These are phyloP conservation scores for Penicillium taxi DNA, from an alignment of 495 filamentous ascomycete genomes.

Conservation along the genomic window DNA sequence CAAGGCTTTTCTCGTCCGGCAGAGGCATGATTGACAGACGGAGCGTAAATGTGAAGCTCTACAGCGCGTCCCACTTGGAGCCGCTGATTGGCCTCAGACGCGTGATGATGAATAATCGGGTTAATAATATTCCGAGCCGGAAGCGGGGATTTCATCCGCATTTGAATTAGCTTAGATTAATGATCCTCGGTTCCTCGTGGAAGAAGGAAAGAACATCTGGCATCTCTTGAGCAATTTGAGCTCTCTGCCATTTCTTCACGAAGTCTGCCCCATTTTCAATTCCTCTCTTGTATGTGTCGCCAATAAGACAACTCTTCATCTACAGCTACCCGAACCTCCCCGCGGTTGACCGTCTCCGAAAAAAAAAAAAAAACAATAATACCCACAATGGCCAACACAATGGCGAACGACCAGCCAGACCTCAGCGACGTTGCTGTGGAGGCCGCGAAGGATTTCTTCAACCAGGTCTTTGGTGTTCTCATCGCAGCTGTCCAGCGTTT, in stretches of 20 bases:
- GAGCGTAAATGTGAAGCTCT: background rate
- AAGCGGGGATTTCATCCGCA: too few relatives aligned
- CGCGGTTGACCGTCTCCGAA: background rate
- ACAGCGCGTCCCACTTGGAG: conserved; percentile 14
- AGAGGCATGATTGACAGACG: background rate
- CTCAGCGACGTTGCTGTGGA: conserved; percentile 21
- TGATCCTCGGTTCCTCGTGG: too few relatives aligned
- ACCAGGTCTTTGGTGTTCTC: conserved; percentile 24
- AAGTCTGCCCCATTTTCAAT: too few relatives aligned
- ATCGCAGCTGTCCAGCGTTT: conserved; percentile 29
- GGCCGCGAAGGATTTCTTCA: conserved; percentile 30
- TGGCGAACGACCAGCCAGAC: conserved; percentile 18
- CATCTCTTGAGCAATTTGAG: too few relatives aligned
- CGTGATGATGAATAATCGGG: conserved; percentile 13
- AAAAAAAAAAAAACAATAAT: conserved; percentile 2
- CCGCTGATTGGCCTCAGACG: conserved; percentile 19
- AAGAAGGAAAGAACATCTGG: too few relatives aligned
- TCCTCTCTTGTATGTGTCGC: too few relatives aligned
- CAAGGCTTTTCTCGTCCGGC: conserved; percentile 16
- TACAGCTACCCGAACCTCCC: too few relatives aligned
- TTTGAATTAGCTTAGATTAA: background rate
- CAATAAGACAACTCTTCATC: too few relatives aligned
- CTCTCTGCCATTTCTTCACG: too few relatives aligned
- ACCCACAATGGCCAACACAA: conserved; percentile 7
- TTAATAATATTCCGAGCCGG: too few relatives aligned